Evolutionary conservation across 225 moss, liverwort and hornwort genomes (phyloP).

Genomic region (Pseudisothecium myosuroides): DNA sequence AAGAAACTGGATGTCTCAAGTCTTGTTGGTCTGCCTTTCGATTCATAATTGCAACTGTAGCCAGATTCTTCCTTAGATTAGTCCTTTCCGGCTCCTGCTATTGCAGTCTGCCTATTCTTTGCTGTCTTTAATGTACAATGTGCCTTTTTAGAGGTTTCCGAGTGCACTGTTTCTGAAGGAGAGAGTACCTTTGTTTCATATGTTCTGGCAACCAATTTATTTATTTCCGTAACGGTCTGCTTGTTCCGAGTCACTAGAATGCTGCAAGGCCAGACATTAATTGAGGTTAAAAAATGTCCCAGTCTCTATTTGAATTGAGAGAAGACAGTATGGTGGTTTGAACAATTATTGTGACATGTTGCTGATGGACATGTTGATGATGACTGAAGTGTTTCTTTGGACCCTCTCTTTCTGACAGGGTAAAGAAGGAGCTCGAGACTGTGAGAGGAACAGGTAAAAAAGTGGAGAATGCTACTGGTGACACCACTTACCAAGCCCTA

Average conservation of each 20-base stretch:
- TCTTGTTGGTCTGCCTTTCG: neutral
- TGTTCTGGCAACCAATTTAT: neutral
- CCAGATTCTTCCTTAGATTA: neutral
- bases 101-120: neutral
- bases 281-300: neutral
- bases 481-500: constrained; percentile 71
- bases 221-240: neutral
- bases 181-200: neutral
- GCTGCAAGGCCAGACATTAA: neutral
- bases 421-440: constrained; percentile 59
- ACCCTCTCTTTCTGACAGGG: neutral
- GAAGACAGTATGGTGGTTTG: neutral
- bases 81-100: neutral
- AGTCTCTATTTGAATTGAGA: neutral
- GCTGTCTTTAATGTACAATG: neutral
- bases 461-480: constrained; percentile 67
- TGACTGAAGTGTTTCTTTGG: neutral
- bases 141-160: neutral
- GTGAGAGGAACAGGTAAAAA: constrained; percentile 56
- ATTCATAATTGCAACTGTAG: neutral
- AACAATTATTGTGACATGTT: neutral
- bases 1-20: neutral
- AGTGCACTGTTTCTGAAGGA: neutral
- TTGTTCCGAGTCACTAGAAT: neutral
- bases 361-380: neutral